Base-by-base conservation (phyloP, 2,329 filamentous ascomycete species). In the Lomentospora prolificans region DNA sequence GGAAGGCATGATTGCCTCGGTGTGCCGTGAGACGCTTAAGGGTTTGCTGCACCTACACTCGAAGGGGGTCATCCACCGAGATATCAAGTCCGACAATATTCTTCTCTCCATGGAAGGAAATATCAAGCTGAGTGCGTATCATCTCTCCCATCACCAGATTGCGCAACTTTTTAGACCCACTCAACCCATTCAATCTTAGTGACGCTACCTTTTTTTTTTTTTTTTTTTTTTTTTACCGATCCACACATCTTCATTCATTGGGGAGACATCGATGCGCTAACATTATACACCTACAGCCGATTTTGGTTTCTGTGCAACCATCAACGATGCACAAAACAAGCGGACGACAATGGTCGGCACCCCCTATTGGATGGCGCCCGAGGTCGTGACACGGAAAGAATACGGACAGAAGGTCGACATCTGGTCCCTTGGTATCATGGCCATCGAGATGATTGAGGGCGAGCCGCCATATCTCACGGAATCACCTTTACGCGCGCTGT, bases 61-160 rank as follows among this genome's bases (percentile, higher is more conserved):
- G 12, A 97, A 97, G 72, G 91, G 91, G 57, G 94, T 99, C 41
- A 99, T 99, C 60, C 94, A 99, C 71, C 86, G 94, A 65, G 94
- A 99, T 67, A 99, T 99, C 75, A 99, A 99, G 73, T 97, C 92
- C 0, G 94, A 99, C 72, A 99, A 99, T 69, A 95, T 99, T 61
- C 77, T 99, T 39, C 77, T 99, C 31, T 95, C 92, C 10, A 78
- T 95, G 69, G 90, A 96, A 65, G 94, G 94, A 59, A 92, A 91
- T 68, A 97, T 99, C 71, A 99, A 99, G 73, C 83, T 99, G 56
- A 99, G 90, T 95, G 78, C 70, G 89, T 22, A 50, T 24, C 48
- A n/a, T 12, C 30, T 25, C 30, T 33, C 30, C 7, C 30, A 7
- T 7, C 30, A 33, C 30, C 6, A 12, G 7, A 12, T 33, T 12